Evolutionary conservation across 2,329 filamentous ascomycete species (phyloP), one percentile per base, ranked within the genome.

Genomic region (Ophiostoma perfectum): DNA sequence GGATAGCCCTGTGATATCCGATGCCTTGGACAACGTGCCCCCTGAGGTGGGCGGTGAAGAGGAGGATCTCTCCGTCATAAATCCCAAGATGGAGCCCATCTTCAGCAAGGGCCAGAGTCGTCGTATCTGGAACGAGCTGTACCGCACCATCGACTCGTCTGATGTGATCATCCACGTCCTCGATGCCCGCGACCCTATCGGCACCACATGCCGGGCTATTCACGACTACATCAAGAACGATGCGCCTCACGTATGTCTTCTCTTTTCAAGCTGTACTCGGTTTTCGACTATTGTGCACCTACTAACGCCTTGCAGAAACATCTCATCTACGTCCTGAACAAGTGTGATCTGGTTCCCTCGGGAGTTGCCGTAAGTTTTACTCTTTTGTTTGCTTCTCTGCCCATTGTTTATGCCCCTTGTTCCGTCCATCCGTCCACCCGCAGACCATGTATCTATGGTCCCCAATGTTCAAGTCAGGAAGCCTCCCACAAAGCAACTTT

Each of bases 121-220:
- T 80, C 86, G 95, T 73, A 97, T 97, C 73, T 97, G 92, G 93
- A 98, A 98, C 80, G 94, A 99, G 77, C 81, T 98, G 7, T 73
- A 73, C 69, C 71, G 90, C 72, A 95, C 83, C 75, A 95, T 97
- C 71, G 94, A 97, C 79, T 96, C 92, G 3, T 95, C 91, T 9
- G 95, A 99, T 78, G 94, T 99, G 47, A 88, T 99, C 63, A 90
- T 99, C n/a, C 95, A 97, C 75, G 91, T 97, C 14, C 81, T 97
- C 0, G 94, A 97, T 78, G 93, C 93, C 55, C 85, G 93, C 79
- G 93, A 97, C 78, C 93, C 93, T 3, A 80, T 94, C 11, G 95
- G 95, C 45, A 98, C 95, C 16, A 86, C 95, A 68, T 99, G 95
- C 81, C 86, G 89, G 42, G 92, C 91, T 74, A 89, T 96, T 38